phyloP scores from a whole-genome alignment of 805 yeast species.

The Yarrowia porcina region DNA sequence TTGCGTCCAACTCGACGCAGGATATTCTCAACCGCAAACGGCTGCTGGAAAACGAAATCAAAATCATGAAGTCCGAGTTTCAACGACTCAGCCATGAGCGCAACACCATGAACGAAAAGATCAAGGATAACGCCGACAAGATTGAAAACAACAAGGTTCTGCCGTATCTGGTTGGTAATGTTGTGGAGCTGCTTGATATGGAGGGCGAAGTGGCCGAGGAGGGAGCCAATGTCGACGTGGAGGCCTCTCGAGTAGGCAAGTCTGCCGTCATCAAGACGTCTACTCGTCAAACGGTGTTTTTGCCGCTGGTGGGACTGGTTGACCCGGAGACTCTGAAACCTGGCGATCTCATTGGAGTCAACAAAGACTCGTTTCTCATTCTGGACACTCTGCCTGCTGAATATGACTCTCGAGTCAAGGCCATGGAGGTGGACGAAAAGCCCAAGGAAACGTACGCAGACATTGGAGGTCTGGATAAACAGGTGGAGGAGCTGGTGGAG shows the following conservation, averaged over 20 bases:
- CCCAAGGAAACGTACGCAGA: slow-evolving; percentile 97
- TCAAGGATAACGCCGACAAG: slow-evolving; percentile 93
- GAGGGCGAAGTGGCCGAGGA: slow-evolving; percentile 75
- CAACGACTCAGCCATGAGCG: slow-evolving; percentile 90
- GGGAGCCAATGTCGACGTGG: slow-evolving; percentile 93
- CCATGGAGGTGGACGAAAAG: slow-evolving; percentile 99
- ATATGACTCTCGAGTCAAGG: slow-evolving; percentile 95
- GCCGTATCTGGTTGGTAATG: slow-evolving; percentile 95
- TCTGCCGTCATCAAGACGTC: slow-evolving; percentile 98
- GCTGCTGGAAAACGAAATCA: slow-evolving; percentile 88
- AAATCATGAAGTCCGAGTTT: slow-evolving; percentile 87
- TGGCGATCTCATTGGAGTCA: slow-evolving; percentile 96
- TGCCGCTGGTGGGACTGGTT: slow-evolving; percentile 93
- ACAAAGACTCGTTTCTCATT: slow-evolving; percentile 90
- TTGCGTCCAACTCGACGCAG: slow-evolving; percentile 68
- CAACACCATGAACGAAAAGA: slow-evolving; percentile 85
- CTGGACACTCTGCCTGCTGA: slow-evolving; percentile 95
- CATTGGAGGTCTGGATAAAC: slow-evolving; percentile 97
- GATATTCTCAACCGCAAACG: slow-evolving; percentile 85
- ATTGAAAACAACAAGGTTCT: slow-evolving; percentile 92
- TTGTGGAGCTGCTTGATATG: slow-evolving; percentile 88
- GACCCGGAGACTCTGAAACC: slow-evolving; percentile 91
- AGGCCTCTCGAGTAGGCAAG: slow-evolving; percentile 86
- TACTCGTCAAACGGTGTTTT: slow-evolving; percentile 93
- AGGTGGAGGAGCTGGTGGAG: slow-evolving; percentile 95